phyloP scores from a whole-genome alignment of 371 early-diverging fungal genomes.

The Choanephora cucurbitarum region DNA sequence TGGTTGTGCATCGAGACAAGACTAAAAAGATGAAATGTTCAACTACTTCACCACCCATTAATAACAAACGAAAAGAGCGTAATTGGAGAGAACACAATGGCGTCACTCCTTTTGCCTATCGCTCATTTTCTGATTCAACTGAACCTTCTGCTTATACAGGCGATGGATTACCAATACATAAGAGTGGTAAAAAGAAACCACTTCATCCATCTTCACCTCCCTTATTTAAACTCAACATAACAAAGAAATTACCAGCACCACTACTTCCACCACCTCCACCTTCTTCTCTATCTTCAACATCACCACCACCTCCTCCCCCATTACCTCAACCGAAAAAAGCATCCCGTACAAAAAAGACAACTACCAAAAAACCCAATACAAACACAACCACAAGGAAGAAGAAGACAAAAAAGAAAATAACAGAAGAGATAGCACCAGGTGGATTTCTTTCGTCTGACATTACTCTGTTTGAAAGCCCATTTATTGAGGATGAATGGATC shows the following conservation, averaged over 20 bases:
- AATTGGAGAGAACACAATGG: conserved; percentile 13
- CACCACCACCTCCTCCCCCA: no score
- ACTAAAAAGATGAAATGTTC: conserved; percentile 32
- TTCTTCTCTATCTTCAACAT: no score
- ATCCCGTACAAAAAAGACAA: conserved; percentile 1
- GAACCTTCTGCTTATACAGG: no score
- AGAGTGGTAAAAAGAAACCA: no score
- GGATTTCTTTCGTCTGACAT: conserved; percentile 29
- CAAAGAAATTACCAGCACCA: no score
- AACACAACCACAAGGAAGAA: conserved; percentile 1
- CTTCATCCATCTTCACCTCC: no score
- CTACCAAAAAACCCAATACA: conserved; percentile 5
- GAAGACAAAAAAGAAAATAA: conserved; percentile 10
- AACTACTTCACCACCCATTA: conserved; percentile 1
- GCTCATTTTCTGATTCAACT: no score
- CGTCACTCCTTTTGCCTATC: no score
- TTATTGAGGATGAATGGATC: conserved; percentile 45
- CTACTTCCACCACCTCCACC: no score
- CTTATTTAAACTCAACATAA: no score
- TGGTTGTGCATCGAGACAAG: conserved; percentile 12
- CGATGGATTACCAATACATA: no score
- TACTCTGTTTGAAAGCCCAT: conserved; percentile 26
- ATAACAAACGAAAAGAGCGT: conserved; percentile 8
- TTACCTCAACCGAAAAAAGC: no score
- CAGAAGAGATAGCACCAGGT: conserved; percentile 20